Evolutionary conservation across 805 yeast genomes (phyloP).

Genomic region (Saccharomyces kudriavzevii): DNA sequence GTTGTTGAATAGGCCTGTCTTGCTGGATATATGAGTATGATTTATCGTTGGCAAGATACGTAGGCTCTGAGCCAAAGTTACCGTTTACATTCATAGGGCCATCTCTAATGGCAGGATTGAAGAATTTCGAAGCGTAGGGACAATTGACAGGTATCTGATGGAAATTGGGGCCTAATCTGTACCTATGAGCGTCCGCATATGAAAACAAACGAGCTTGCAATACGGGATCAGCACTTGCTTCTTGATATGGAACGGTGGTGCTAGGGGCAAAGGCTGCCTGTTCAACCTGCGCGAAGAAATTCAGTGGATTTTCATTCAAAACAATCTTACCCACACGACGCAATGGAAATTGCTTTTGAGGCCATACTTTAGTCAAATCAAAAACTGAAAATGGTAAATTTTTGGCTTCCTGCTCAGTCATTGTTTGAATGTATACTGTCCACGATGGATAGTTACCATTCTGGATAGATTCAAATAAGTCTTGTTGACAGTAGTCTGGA

Average conservation of each 20-base stretch:
- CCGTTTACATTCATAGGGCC: conserved; percentile 67
- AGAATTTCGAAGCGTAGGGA: conserved; percentile 51
- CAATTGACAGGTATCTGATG: conserved; percentile 85
- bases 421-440: conserved; percentile 78
- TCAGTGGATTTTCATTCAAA: conserved; percentile 74
- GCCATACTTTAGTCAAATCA: conserved; percentile 90
- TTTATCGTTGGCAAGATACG: conserved; percentile 52
- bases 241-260: conserved; percentile 77
- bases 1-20: conserved; percentile 40
- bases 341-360: conserved; percentile 77
- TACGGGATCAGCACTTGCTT: conserved; percentile 78
- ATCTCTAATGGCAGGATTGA: conserved; percentile 72
- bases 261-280: conserved; percentile 83
- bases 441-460: conserved; percentile 74
- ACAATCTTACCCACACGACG: conserved; percentile 76
- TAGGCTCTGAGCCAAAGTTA: conserved; percentile 71
- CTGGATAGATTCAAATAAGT: conserved; percentile 70
- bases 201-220: conserved; percentile 75
- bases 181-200: conserved; percentile 80
- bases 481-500: conserved; percentile 78
- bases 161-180: conserved; percentile 67
- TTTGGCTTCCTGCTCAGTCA: conserved; percentile 77
- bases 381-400: conserved; percentile 72
- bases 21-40: conserved; percentile 26
- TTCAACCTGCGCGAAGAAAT: conserved; percentile 82